Percentiles rank a stretch among this genome's conserved stretches.
phyloP scores from a whole-genome alignment of 2,329 filamentous ascomycete species.

The Colletotrichum graminicola region DNA sequence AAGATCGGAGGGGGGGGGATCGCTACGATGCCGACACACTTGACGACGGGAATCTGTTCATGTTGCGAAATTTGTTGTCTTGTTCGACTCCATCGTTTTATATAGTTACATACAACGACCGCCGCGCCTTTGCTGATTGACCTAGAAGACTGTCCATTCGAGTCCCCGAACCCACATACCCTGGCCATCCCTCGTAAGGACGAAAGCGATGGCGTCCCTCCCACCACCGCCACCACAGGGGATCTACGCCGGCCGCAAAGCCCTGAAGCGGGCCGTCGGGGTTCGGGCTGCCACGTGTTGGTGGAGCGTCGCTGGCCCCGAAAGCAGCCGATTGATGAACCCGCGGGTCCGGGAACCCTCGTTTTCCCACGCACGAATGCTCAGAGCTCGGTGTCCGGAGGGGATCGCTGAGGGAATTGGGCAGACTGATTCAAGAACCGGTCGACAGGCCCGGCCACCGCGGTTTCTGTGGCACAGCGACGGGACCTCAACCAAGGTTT shows the following conservation, averaged over 20 bases:
- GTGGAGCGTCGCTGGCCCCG: conserved; percentile 28
- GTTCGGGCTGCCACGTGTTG: conserved; percentile 30
- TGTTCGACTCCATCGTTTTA: not conserved
- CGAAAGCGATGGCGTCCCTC: conserved; percentile 4
- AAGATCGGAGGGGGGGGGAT: not conserved
- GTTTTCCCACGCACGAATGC: too few species aligned
- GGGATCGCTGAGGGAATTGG: not conserved
- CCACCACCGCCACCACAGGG: conserved; percentile 3
- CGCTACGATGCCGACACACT: not conserved
- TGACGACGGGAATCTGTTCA: not conserved
- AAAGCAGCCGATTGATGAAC: conserved; percentile 12
- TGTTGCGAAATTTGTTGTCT: not conserved
- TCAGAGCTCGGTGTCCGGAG: not conserved
- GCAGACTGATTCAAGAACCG: not conserved
- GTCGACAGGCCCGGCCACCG: not conserved
- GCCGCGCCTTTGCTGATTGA: too few species aligned
- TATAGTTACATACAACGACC: not conserved
- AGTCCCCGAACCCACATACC: not conserved
- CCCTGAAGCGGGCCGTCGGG: conserved; percentile 20
- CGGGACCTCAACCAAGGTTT: not conserved
- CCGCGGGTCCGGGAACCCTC: not conserved
- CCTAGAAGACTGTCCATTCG: not conserved
- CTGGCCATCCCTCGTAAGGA: not conserved
- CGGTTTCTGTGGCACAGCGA: not conserved
- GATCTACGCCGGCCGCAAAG: conserved; percentile 16